A percentile compares a stretch with the other conserved stretches of the same genome.
Evolutionary conservation across 305 asterid species (phyloP).

Genomic region (Solanum aculeatissimum): DNA sequence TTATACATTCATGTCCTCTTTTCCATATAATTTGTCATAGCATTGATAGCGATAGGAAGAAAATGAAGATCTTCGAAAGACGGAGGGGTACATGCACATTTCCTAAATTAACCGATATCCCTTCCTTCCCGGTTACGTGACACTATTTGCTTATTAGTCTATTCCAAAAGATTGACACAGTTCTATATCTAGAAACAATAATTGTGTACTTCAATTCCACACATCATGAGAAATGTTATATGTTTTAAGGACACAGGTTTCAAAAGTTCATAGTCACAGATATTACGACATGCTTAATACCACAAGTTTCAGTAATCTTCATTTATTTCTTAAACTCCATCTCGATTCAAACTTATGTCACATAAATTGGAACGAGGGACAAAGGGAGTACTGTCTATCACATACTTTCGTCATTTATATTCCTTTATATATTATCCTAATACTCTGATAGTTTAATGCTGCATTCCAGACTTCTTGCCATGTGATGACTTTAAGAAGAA

Average conservation of each 20-base stretch:
- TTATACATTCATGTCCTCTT: background rate
- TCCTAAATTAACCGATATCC: background rate
- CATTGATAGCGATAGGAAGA: background rate
- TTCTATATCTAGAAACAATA: background rate
- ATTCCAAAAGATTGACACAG: background rate
- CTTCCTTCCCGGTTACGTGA: background rate
- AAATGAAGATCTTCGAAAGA: background rate
- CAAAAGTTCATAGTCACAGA: background rate
- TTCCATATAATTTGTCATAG: background rate
- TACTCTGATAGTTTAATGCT: background rate
- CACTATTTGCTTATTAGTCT: background rate
- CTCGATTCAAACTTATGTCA: background rate
- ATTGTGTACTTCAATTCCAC: background rate
- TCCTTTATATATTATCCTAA: background rate
- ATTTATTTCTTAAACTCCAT: background rate
- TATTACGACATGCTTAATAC: background rate
- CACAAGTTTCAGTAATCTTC: background rate
- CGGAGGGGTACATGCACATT: background rate
- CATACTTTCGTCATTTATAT: background rate
- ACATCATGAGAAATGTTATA: background rate
- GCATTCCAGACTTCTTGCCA: conserved; percentile 44
- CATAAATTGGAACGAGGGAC: background rate
- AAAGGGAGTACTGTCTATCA: background rate
- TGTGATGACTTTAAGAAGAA: conserved; percentile 55
- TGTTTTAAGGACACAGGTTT: background rate